A percentile compares a stretch with the other conserved stretches of the same genome.
Conservation (phyloP, 768 basidiomycete genomes). For the Suillus fuscotomentosus region DNA sequence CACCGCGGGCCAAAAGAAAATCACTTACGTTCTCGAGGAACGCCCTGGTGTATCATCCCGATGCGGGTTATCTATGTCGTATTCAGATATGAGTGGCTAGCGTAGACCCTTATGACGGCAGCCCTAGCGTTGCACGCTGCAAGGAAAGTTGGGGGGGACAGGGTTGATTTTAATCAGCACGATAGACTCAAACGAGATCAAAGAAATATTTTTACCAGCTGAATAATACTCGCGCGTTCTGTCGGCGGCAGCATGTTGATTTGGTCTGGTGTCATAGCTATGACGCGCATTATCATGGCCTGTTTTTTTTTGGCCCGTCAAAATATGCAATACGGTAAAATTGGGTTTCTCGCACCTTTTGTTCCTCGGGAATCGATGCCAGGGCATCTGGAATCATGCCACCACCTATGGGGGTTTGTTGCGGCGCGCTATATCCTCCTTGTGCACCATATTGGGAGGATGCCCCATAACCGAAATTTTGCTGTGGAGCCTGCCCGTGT, state of each 20-base stretch:
- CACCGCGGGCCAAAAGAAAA: neutral
- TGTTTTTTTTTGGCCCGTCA: constrained; percentile 18
- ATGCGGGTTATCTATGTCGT: neutral
- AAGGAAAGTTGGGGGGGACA: constrained; percentile 12
- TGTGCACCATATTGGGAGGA: constrained; percentile 15
- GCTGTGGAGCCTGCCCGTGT: constrained; percentile 27
- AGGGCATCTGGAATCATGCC: constrained; percentile 48
- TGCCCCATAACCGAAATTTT: constrained; percentile 13
- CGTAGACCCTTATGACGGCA: constrained; percentile 23
- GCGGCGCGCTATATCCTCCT: constrained; percentile 18
- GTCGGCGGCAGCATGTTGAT: constrained; percentile 70
- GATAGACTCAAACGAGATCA: constrained; percentile 17
- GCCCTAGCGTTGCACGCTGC: constrained; percentile 31
- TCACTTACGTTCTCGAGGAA: neutral
- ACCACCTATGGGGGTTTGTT: constrained; percentile 13
- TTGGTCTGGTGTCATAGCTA: constrained; percentile 84
- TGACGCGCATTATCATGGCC: constrained; percentile 76
- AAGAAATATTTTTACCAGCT: constrained; percentile 58
- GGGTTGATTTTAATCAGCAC: constrained; percentile 25
- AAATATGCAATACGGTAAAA: neutral
- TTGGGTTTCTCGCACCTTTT: constrained; percentile 41
- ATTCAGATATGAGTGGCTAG: neutral
- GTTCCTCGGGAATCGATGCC: constrained; percentile 63
- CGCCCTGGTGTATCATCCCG: neutral
- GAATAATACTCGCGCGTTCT: constrained; percentile 76